Conservation (phyloP, 352 stramenopile genomes). For the Phytophthora rubi region DNA sequence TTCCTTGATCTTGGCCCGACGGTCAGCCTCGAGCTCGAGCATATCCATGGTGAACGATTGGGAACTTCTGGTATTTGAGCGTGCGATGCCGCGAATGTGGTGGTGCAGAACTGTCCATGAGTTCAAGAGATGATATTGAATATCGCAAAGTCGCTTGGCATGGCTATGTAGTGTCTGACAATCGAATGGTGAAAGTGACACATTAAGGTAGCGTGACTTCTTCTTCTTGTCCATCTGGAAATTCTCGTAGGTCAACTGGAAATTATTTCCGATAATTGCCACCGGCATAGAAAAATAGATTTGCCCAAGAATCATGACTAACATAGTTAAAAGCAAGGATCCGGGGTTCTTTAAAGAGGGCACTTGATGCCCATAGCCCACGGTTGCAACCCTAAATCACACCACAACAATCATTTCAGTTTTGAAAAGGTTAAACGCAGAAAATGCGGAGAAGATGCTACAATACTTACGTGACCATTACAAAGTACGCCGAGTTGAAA, state of each 20-base stretch:
- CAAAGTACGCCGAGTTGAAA: slow-evolving; percentile 85
- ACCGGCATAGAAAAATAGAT: slow-evolving; percentile 86
- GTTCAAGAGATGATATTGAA: slow-evolving; percentile 64
- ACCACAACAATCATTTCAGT: not conserved
- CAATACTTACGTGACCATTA: slow-evolving; percentile 81
- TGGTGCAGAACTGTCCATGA: slow-evolving; percentile 55
- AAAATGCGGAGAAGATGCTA: not conserved
- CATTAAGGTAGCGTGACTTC: slow-evolving; percentile 54
- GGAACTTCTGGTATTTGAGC: slow-evolving; percentile 21
- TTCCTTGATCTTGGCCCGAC: slow-evolving; percentile 57
- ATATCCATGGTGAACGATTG: slow-evolving; percentile 32
- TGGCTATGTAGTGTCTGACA: slow-evolving; percentile 49
- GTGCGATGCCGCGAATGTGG: slow-evolving; percentile 47
- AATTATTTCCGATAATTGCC: slow-evolving; percentile 82
- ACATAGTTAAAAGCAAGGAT: slow-evolving; percentile 53
- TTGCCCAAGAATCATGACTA: slow-evolving; percentile 79
- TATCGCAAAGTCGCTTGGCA: slow-evolving; percentile 61
- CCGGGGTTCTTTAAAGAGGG: slow-evolving; percentile 62
- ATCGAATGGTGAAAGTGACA: slow-evolving; percentile 64
- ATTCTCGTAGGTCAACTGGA: slow-evolving; percentile 64
- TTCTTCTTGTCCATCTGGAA: slow-evolving; percentile 65
- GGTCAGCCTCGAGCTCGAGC: slow-evolving; percentile 40
- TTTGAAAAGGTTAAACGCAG: not conserved
- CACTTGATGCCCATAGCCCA: slow-evolving; percentile 77
- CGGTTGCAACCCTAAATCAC: slow-evolving; percentile 65